Evolutionary conservation across 805 yeast genomes (phyloP), one percentile per base, ranked within the genome.

Genomic region (Yamadazyma sp.): DNA sequence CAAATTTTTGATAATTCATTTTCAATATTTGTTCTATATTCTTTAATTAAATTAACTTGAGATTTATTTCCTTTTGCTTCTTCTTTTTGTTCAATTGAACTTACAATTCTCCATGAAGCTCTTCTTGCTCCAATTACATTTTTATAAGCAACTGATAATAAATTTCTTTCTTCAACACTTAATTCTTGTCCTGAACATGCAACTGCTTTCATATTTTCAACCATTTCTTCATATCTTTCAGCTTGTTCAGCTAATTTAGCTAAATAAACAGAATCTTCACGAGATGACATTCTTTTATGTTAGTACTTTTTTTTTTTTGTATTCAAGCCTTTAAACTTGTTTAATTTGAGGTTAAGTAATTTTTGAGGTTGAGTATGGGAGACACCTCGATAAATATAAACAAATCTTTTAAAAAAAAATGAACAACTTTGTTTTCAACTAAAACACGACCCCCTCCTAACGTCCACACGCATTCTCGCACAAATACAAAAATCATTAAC

Each of bases 221-320:
- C 98, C 97, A 86, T 88, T 74, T 91, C 98, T 74, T 93, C 98
- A 66, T 89, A 93, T 72, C 98, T 94, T 75, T 93, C 98, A 59
- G 98, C 97, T 75, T 91, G 97, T 73, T 91, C 98, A 59, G 97
- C 96, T 64, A 93, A 82, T 65, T 93, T 91, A 67, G 98, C 98
- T 61, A 93, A 80, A 71, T 89, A 91, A 56, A 93, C 96, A 59
- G 94, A 86, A 73, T 93, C 95, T 82, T 93, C 98, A 76, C 97
- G 94, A 59, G 91, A 76, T 55, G 89, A 75, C 88, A 82, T 80
- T 23, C 33, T 22, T 12, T 6, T 15, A 12, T n/a, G 36, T 33
- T 33, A 33, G 36, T 33, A 26, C 22, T 19, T 4, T 5, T 10
- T 14, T 12, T 13, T 25, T n/a, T n/a, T n/a, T n/a, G n/a, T n/a